Conservation (phyloP, 345 rosid species). For the Murraya koenigii region DNA sequence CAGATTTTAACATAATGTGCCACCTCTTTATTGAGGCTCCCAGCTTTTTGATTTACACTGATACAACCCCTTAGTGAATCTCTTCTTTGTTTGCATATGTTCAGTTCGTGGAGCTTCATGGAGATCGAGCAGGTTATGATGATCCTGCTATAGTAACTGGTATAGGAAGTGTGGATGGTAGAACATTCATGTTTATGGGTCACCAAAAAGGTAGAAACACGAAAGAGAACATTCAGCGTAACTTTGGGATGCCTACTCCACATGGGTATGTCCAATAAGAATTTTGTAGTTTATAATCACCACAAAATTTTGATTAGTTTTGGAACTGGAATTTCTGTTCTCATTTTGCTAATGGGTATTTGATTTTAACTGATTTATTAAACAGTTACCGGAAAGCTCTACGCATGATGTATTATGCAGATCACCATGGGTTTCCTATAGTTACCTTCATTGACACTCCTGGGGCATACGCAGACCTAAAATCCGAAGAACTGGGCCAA, state of each 20-base stretch:
- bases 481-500: conserved; percentile 78
- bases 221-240: conserved; percentile 88
- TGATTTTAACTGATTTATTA: conserved; percentile 11
- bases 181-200: conserved; percentile 89
- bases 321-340: not conserved
- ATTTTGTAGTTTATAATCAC: not conserved
- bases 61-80: conserved; percentile 5
- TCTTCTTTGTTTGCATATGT: conserved; percentile 15
- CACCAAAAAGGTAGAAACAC: conserved; percentile 99
- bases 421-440: conserved; percentile 80
- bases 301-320: not conserved
- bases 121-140: conserved; percentile 96
- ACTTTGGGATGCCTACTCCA: conserved; percentile 99
- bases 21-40: conserved; percentile 3
- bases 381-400: conserved; percentile 86
- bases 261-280: conserved; percentile 66
- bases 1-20: not conserved
- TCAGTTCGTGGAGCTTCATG: conserved; percentile 98
- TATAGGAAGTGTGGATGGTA: conserved; percentile 87
- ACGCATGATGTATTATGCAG: conserved; percentile 86
- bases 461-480: conserved; percentile 78
- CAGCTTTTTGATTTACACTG: not conserved
- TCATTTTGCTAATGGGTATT: conserved; percentile 8
- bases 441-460: conserved; percentile 84
- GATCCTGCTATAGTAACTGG: conserved; percentile 98